Base-by-base conservation (phyloP, 2,329 filamentous ascomycete species). In the Canariomyces notabilis region DNA sequence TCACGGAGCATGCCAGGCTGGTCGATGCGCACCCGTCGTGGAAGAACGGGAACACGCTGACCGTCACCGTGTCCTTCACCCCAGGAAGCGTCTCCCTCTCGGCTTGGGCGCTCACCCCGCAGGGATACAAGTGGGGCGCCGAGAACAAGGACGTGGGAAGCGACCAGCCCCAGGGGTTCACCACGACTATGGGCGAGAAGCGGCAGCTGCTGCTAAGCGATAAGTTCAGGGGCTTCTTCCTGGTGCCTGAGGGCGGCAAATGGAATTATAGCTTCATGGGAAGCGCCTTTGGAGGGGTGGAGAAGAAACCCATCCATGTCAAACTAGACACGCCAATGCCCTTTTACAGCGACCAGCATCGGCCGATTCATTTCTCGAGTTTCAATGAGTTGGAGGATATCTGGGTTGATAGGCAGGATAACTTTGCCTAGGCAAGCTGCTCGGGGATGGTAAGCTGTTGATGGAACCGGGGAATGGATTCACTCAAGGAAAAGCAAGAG, bases 231-330 rank as follows among this genome's bases (percentile, higher is more conserved):
- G 94, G 93, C 21, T 97, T 90, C 73, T 98, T 98, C 80, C 72
- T 98, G 45, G 89, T 97, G 18, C 93, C 93, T 0, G 90, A 96
- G 61, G 84, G 85, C 44, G 83, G 83, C 52, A 77, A 85, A 51
- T 98, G 93, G 93, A 98, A 98, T 69, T 98, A 96, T 73, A 93
- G 87, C 66, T 98, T 98, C 75, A 89, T 97, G 83, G 93, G 93
- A 45, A 89, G 83, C 55, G 82, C 83, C 1, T 98, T 97, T 63
- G 82, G 84, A 12, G 82, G 83, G 33, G 77, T 95, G 54, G 89
- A 95, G 71, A 97, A 96, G 82, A 88, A 89, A 71, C 77, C 83
- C 3, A 79, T 96, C 35, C 86, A 89, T 58, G 90, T 97, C 59
- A 93, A 93, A 75, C 83, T 98, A 44, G 94, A 97, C 67, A 94